A percentile compares a stretch with the other conserved stretches of the same genome.
Evolutionary conservation across 345 rosid genomes (phyloP).

Genomic region (Hibiscus tridactylites): DNA sequence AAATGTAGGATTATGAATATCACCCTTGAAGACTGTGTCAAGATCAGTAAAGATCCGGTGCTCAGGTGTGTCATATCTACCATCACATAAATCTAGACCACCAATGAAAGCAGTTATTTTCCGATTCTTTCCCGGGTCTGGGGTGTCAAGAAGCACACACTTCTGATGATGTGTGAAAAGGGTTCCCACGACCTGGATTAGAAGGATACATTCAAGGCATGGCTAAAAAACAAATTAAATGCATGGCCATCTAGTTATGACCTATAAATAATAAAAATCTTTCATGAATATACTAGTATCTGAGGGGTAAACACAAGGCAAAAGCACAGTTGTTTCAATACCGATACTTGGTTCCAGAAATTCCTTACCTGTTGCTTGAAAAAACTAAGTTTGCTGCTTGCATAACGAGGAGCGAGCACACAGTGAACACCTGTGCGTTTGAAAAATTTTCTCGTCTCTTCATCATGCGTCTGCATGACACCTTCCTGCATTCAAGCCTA

Average conservation of each 20-base stretch:
- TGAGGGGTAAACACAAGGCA: not conserved
- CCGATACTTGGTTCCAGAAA: not conserved
- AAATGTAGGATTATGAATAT: slow-evolving; percentile 61
- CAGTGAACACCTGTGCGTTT: slow-evolving; percentile 49
- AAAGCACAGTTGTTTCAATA: not conserved
- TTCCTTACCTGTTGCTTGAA: slow-evolving; percentile 60
- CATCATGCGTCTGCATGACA: slow-evolving; percentile 77
- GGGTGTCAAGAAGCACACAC: slow-evolving; percentile 54
- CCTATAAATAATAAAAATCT: not conserved
- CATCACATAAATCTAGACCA: slow-evolving; percentile 64
- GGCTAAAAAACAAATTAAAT: slow-evolving; percentile 6
- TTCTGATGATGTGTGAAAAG: slow-evolving; percentile 72
- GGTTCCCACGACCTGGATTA: slow-evolving; percentile 75
- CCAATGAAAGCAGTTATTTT: slow-evolving; percentile 65
- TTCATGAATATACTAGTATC: slow-evolving; percentile 1
- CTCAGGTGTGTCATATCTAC: slow-evolving; percentile 75
- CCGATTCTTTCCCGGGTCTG: slow-evolving; percentile 45
- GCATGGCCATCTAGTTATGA: not conserved
- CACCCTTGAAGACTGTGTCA: slow-evolving; percentile 41
- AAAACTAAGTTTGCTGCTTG: slow-evolving; percentile 60
- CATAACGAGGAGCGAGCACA: slow-evolving; percentile 67
- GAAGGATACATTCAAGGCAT: slow-evolving; percentile 17
- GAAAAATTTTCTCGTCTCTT: slow-evolving; percentile 59
- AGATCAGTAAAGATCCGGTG: slow-evolving; percentile 50
- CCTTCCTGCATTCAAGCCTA: slow-evolving; percentile 41